Evolutionary conservation across 176 grass and related monocot species (phyloP).

Genomic region (Paspalum vaginatum): DNA sequence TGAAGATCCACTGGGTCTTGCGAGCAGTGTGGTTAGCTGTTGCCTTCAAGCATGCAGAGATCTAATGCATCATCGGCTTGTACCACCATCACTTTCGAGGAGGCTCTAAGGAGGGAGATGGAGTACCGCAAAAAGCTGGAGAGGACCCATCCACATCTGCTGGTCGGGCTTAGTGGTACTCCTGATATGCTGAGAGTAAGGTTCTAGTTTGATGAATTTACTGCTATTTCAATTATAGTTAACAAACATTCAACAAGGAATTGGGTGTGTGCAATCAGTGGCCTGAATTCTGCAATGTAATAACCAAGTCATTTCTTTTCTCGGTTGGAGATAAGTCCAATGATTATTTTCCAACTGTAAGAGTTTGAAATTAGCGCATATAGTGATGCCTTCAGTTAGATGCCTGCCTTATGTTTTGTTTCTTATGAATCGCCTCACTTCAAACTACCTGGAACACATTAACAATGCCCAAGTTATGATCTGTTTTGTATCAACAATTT

Average conservation of each 20-base stretch:
- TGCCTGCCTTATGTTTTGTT: not conserved
- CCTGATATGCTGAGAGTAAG: slow-evolving; percentile 37
- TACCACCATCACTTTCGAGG: slow-evolving; percentile 61
- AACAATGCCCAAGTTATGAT: not conserved
- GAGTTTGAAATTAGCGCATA: not conserved
- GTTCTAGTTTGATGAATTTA: not conserved
- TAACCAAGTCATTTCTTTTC: not conserved
- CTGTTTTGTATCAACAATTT: slow-evolving; percentile 11
- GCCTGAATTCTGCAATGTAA: slow-evolving; percentile 12
- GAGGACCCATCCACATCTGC: slow-evolving; percentile 42
- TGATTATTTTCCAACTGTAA: not conserved
- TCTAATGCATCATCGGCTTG: not conserved
- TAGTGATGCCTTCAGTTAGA: not conserved
- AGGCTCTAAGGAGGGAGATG: slow-evolving; percentile 68
- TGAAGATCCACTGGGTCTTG: slow-evolving; percentile 9
- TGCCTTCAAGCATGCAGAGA: slow-evolving; percentile 33
- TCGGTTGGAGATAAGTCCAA: not conserved
- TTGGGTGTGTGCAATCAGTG: not conserved
- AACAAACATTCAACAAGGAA: not conserved
- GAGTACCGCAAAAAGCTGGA: slow-evolving; percentile 57
- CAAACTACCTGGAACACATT: slow-evolving; percentile 6
- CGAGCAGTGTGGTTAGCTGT: slow-evolving; percentile 5
- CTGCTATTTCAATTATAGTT: not conserved
- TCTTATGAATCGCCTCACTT: not conserved
- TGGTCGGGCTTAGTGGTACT: slow-evolving; percentile 4